Base-by-base conservation (phyloP, 1,284 basidiomycete species). In the Ceratobasidium sp. region DNA sequence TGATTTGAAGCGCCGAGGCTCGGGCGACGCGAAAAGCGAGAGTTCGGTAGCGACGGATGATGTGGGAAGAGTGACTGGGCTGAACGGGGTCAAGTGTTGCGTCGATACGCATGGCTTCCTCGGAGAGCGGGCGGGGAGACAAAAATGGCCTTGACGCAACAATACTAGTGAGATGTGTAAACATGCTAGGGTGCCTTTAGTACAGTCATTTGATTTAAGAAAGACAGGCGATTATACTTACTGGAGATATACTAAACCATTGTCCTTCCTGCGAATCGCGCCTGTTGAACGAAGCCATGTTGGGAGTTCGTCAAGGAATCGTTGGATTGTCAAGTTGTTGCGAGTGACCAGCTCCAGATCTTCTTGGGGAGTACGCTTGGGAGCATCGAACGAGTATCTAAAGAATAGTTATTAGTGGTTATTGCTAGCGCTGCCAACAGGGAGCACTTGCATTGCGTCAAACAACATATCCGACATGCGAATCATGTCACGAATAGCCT, bases 1-100 rank as follows among this genome's bases (percentile, higher is more conserved):
- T 59, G 1, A 71, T 32, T 41, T 71, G 67, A 34, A 71, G 67
- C 14, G 55, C 67, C 30, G 67, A 71, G 28, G 67, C 67, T 21
- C 67, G 67, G n/a, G 67, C 67, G 21, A 71, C 67, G n/a, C 67
- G 67, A 57, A 71, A 71, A 10, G 67, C 67, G 16, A 59, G 55
- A 3, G 67, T 71, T 8, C 67, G 67, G 21, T 71, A 71, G 30
- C 67, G 67, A 18, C 67, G 48, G 43, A 59, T 71, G 28, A 71
- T 50, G 18, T 71, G 67, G 1, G 57, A 71, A 21, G 53, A 58
- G 23, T 60, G 48, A 8, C n/a, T 71, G 9, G 67, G 55, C 43
- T 69, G 65, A 8, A 41, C 23, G 14, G 32, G 12, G 14, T 55
- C 39, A 8, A 41, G 28, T 0, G 26, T 58, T 26, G 67, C 45